These are phyloP conservation scores for Gossypioides kirkii DNA, from an alignment of 345 rosid species.

Conservation along the genomic window DNA sequence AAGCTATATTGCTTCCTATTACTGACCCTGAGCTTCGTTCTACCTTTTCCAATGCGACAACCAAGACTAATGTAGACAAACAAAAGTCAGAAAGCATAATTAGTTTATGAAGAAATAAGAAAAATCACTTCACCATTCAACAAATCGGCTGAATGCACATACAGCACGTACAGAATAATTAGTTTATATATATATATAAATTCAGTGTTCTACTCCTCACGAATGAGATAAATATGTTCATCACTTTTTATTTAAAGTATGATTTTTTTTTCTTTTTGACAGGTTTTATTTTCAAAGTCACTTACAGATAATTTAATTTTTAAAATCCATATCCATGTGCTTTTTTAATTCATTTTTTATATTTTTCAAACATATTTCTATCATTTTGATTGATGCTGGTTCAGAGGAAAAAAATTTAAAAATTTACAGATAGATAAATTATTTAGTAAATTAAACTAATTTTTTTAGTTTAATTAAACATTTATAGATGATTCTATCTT, in stretches of 20 bases:
- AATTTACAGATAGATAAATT: background rate
- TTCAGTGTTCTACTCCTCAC: too few relatives aligned
- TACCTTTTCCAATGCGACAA: slow-evolving; percentile 83
- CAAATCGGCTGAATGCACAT: too few relatives aligned
- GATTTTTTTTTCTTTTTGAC: too few relatives aligned
- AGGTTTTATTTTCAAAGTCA: too few relatives aligned
- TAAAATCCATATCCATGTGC: background rate
- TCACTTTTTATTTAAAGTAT: too few relatives aligned
- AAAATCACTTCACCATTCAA: background rate
- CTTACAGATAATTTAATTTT: too few relatives aligned
- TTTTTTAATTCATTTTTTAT: too few relatives aligned
- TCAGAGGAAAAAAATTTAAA: background rate
- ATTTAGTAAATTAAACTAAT: background rate
- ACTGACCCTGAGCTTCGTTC: slow-evolving; percentile 76
- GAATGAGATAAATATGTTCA: too few relatives aligned
- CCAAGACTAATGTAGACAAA: slow-evolving; percentile 55
- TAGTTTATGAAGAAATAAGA: background rate
- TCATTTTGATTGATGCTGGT: background rate
- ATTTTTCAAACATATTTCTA: background rate
- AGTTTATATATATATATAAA: too few relatives aligned
- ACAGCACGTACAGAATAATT: too few relatives aligned
- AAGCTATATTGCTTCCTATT: slow-evolving; percentile 84
- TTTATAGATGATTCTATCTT: too few relatives aligned
- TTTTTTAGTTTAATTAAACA: too few relatives aligned
- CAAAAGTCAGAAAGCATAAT: background rate